phyloP scores from a whole-genome alignment of 1,139 yeast species.

The Yamadazyma songkhlaensis region DNA sequence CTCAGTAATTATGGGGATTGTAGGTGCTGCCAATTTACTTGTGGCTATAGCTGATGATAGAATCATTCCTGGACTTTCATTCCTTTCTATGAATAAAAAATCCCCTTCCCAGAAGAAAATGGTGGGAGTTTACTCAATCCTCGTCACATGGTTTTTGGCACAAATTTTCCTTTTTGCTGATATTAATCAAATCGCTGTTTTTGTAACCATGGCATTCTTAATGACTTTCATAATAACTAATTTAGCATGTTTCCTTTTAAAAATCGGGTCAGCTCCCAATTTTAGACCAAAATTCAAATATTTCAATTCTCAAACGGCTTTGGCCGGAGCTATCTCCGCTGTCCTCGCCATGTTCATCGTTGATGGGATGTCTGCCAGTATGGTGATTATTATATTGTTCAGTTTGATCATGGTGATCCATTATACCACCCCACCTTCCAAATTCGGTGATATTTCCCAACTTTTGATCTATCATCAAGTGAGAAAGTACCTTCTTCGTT shows the following conservation, averaged over 20 bases:
- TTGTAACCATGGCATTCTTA: slow-evolving; percentile 93
- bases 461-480: slow-evolving; percentile 93
- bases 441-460: slow-evolving; percentile 98
- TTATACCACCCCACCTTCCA: slow-evolving; percentile 88
- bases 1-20: slow-evolving; percentile 90
- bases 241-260: slow-evolving; percentile 84
- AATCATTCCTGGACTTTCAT: slow-evolving; percentile 70
- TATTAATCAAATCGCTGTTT: slow-evolving; percentile 89
- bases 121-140: slow-evolving; percentile 47
- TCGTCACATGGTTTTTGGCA: slow-evolving; percentile 76
- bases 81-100: slow-evolving; percentile 49
- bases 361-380: slow-evolving; percentile 83
- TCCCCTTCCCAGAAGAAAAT: slow-evolving; percentile 48
- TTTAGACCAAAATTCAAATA: slow-evolving; percentile 92
- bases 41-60: slow-evolving; percentile 89
- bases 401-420: slow-evolving; percentile 76
- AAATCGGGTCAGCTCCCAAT: slow-evolving; percentile 91
- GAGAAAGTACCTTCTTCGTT: slow-evolving; percentile 76
- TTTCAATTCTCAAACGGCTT: slow-evolving; percentile 80
- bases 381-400: slow-evolving; percentile 64
- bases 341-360: slow-evolving; percentile 89
- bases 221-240: slow-evolving; percentile 95
- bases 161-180: slow-evolving; percentile 85
- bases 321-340: slow-evolving; percentile 67
- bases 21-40: slow-evolving; percentile 87